phyloP scores from a whole-genome alignment of 2,329 filamentous ascomycete species.

The Pseudogymnoascus sp. region DNA sequence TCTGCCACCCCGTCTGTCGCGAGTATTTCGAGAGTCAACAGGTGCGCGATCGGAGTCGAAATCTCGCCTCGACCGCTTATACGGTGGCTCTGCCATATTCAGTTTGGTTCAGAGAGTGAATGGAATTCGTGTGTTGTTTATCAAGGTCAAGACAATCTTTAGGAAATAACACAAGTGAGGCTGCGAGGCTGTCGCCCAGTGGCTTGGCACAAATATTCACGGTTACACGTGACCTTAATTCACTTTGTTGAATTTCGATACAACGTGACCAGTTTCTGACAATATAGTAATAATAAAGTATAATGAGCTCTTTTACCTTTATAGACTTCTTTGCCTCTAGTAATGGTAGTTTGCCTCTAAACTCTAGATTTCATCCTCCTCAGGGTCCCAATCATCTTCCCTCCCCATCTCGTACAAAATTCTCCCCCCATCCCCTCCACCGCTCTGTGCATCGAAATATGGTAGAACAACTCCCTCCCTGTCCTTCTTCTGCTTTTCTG shows the following conservation, averaged over 20 bases:
- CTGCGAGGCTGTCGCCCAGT: neutral
- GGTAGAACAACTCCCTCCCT: conserved; percentile 85
- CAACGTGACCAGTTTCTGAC: neutral
- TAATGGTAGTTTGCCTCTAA: conserved; percentile 10
- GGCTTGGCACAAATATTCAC: neutral
- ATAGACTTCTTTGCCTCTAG: neutral
- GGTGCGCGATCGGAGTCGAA: conserved; percentile 21
- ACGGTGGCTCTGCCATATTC: conserved; percentile 45
- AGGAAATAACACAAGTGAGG: neutral
- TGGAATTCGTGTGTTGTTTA: neutral
- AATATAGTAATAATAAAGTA: neutral
- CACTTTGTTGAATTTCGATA: neutral
- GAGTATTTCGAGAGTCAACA: conserved; percentile 1
- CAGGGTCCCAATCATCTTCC: conserved; percentile 95
- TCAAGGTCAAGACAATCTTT: neutral
- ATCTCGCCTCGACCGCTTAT: conserved; percentile 45
- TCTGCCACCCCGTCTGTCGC: conserved; percentile 31
- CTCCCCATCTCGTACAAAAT: conserved; percentile 96
- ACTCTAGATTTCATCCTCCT: conserved; percentile 67
- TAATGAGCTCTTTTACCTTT: neutral
- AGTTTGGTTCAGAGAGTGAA: neutral
- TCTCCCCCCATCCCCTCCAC: conserved; percentile 75
- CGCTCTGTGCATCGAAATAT: conserved; percentile 92
- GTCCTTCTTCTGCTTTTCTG: conserved; percentile 81
- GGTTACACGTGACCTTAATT: neutral